These are phyloP conservation scores for Mimosa bimucronata DNA, from an alignment of 306 rosid genomes.

Conservation along the genomic window DNA sequence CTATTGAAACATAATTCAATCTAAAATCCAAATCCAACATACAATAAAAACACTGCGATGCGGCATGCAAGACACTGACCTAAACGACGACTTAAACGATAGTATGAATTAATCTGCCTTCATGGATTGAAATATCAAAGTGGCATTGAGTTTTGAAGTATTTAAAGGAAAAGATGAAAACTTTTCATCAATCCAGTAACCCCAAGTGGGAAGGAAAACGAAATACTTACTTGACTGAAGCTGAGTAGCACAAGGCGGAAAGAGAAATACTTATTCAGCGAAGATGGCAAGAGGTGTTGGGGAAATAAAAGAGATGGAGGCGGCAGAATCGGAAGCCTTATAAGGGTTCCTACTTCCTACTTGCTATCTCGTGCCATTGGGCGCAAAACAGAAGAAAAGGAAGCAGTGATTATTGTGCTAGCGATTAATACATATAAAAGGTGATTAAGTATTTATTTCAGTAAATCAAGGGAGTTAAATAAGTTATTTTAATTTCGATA, in stretches of 20 bases:
- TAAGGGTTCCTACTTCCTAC: neutral
- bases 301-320: neutral
- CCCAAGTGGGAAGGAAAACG: neutral
- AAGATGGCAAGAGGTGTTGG: neutral
- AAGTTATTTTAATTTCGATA: too few species aligned
- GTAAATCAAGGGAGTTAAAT: too few species aligned
- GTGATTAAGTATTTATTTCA: too few species aligned
- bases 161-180: neutral
- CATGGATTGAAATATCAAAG: neutral
- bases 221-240: neutral
- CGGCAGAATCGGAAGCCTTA: neutral
- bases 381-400: too few species aligned
- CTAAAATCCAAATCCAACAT: neutral
- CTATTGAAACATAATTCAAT: neutral
- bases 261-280: neutral
- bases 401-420: too few species aligned
- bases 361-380: too few species aligned
- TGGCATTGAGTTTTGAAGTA: neutral
- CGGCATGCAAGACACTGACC: neutral
- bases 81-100: neutral
- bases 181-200: neutral
- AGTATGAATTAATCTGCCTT: neutral
- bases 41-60: neutral
- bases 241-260: neutral
- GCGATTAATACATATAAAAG: too few species aligned